Evolutionary conservation across 192 early-diverging fungal genomes (phyloP).

Genomic region (Entomortierella chlamydospora): DNA sequence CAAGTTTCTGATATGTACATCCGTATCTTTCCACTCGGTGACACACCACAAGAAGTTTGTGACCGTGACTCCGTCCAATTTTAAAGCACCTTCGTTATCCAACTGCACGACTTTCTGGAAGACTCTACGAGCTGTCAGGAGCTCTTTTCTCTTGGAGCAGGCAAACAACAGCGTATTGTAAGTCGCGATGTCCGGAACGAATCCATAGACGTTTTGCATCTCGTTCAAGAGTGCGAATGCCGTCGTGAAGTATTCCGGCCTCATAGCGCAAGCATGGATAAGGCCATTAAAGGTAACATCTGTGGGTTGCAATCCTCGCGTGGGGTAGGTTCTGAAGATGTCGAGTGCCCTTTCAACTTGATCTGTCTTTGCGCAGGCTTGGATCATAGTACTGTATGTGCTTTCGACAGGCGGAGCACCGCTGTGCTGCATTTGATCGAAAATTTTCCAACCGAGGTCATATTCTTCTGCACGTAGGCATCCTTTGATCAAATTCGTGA

Average conservation of each 20-base stretch:
- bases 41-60: constrained; percentile 80
- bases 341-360: constrained; percentile 93
- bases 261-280: constrained; percentile 83
- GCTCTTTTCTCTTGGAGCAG: constrained; percentile 79
- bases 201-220: constrained; percentile 85
- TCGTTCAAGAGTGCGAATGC: constrained; percentile 83
- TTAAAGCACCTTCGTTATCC: constrained; percentile 57
- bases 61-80: constrained; percentile 70
- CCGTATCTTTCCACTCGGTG: constrained; percentile 61
- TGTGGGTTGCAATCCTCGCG: constrained; percentile 74
- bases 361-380: constrained; percentile 85
- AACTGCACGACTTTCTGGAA: constrained; percentile 69
- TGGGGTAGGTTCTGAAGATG: constrained; percentile 90
- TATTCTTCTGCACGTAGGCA: constrained; percentile 79
- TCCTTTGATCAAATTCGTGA: constrained; percentile 85
- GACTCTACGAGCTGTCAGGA: constrained; percentile 74
- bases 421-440: constrained; percentile 86
- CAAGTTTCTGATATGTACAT: constrained; percentile 26
- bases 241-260: constrained; percentile 87
- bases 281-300: constrained; percentile 90
- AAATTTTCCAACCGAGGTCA: constrained; percentile 88
- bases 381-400: constrained; percentile 90
- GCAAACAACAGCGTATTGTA: constrained; percentile 86
- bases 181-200: constrained; percentile 80
- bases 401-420: constrained; percentile 82